phyloP scores from a whole-genome alignment of 108 stramenopile species.

The Nitzschia palea region DNA sequence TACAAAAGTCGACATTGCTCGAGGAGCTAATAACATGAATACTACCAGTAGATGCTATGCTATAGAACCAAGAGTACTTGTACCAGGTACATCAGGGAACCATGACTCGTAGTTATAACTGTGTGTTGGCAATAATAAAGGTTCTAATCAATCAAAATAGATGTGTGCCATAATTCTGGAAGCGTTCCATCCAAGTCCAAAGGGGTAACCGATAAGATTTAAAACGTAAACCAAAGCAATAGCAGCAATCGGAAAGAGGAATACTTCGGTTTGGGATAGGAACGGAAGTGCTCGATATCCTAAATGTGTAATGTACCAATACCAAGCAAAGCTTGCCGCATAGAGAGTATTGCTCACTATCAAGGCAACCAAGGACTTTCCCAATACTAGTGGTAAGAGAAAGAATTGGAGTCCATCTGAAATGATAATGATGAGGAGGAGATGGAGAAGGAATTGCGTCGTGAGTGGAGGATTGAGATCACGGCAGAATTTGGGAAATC shows the following conservation, averaged over 20 bases:
- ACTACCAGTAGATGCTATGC: too few relatives aligned
- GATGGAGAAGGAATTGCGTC: background rate
- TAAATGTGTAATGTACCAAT: conserved; percentile 97
- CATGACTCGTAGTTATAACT: too few relatives aligned
- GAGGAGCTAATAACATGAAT: too few relatives aligned
- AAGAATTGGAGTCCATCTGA: conserved; percentile 94
- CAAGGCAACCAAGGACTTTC: conserved; percentile 72
- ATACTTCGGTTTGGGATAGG: conserved; percentile 92
- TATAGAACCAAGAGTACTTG: too few relatives aligned
- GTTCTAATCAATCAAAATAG: conserved; percentile 57
- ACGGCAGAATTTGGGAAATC: background rate
- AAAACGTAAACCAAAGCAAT: conserved; percentile 72
- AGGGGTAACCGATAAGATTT: conserved; percentile 83
- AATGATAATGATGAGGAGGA: background rate
- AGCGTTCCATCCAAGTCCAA: conserved; percentile 88
- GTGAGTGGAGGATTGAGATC: conserved; percentile 7
- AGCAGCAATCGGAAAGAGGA: conserved; percentile 92
- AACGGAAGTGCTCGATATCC: conserved; percentile 94
- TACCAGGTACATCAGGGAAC: too few relatives aligned
- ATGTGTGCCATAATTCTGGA: conserved; percentile 75
- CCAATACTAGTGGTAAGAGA: conserved; percentile 89
- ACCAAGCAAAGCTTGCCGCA: conserved; percentile 86
- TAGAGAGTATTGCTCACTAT: conserved; percentile 90
- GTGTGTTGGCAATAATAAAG: too few relatives aligned
- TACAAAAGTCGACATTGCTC: too few relatives aligned